Percentiles rank a stretch among this genome's conserved stretches.
Conservation (phyloP, 2,329 filamentous ascomycete genomes). For the Penicillium sp. region DNA sequence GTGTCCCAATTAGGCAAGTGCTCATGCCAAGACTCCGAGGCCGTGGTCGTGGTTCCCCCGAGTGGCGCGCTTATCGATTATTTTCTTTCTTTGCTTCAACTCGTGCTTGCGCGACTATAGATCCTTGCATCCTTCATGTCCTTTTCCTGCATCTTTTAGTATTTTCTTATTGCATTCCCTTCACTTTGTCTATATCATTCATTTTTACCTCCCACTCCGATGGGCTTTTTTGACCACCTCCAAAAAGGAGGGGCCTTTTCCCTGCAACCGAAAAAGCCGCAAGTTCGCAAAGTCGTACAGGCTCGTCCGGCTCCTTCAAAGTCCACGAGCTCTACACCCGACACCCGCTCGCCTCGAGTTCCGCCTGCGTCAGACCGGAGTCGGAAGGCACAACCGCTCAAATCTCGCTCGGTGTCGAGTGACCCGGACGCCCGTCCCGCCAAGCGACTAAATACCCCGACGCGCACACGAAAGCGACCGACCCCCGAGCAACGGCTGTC, state of each 20-base stretch:
- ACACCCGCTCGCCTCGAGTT: constrained; percentile 16
- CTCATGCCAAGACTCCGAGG: constrained; percentile 4
- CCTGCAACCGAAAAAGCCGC: constrained; percentile 38
- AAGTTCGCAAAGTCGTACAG: constrained; percentile 41
- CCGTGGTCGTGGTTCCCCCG: constrained; percentile 15
- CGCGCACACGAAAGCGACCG: constrained; percentile 33
- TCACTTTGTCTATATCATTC: constrained; percentile 2
- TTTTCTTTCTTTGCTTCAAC: constrained; percentile 12
- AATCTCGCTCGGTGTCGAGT: constrained; percentile 28
- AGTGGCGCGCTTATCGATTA: constrained; percentile 22
- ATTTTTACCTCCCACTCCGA: constrained; percentile 18
- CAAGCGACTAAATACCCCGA: constrained; percentile 30
- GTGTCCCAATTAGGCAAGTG: not conserved
- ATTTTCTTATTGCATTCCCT: constrained; percentile 2
- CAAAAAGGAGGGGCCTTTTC: constrained; percentile 42
- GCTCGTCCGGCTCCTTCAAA: constrained; percentile 29
- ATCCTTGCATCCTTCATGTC: constrained; percentile 4
- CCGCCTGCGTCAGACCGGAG: constrained; percentile 18
- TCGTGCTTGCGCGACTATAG: constrained; percentile 3
- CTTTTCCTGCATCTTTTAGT: constrained; percentile 12
- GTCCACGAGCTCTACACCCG: constrained; percentile 24
- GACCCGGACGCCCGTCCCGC: constrained; percentile 26
- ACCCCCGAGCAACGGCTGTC: constrained; percentile 37
- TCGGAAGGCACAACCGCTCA: constrained; percentile 21
- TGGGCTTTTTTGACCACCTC: constrained; percentile 44